A percentile compares a stretch with the other conserved stretches of the same genome.
Conservation (phyloP, 192 early-diverging fungal genomes). For the Entophlyctis helioformis region DNA sequence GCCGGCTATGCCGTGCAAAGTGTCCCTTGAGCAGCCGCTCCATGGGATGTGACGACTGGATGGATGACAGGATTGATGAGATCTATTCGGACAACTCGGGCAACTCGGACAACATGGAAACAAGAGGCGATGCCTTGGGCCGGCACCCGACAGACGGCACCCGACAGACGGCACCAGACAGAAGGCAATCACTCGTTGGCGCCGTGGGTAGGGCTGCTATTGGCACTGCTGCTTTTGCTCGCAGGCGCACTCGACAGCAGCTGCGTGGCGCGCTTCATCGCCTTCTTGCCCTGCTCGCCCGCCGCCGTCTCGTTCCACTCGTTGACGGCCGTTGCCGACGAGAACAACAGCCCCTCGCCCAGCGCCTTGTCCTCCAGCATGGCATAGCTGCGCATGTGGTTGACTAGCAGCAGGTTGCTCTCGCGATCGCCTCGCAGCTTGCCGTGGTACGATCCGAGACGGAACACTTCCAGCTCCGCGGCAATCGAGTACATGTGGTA, state of each 20-base stretch:
- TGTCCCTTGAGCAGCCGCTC: no score
- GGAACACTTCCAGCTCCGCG: conserved; percentile 37
- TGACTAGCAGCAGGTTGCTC: conserved; percentile 13
- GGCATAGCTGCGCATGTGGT: conserved; percentile 26
- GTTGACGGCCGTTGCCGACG: neutral
- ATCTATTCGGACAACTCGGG: no score
- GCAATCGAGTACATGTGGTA: conserved; percentile 35
- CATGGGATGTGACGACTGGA: no score
- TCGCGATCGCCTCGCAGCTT: conserved; percentile 11
- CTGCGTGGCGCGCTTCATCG: neutral
- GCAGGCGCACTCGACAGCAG: neutral
- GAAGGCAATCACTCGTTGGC: neutral
- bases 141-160: no score
- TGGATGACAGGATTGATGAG: no score
- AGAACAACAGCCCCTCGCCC: conserved; percentile 1
- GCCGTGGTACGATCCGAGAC: conserved; percentile 15
- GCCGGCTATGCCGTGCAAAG: no score
- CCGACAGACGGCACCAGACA: no score
- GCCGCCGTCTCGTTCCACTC: neutral
- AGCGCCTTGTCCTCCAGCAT: conserved; percentile 5
- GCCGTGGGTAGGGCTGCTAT: neutral
- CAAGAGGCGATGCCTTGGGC: no score
- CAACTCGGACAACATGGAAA: no score
- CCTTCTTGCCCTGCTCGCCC: conserved; percentile 2
- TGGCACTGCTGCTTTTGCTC: no score